Base-by-base conservation (phyloP, 371 early-diverging fungal species). In the Mycotypha africana region DNA sequence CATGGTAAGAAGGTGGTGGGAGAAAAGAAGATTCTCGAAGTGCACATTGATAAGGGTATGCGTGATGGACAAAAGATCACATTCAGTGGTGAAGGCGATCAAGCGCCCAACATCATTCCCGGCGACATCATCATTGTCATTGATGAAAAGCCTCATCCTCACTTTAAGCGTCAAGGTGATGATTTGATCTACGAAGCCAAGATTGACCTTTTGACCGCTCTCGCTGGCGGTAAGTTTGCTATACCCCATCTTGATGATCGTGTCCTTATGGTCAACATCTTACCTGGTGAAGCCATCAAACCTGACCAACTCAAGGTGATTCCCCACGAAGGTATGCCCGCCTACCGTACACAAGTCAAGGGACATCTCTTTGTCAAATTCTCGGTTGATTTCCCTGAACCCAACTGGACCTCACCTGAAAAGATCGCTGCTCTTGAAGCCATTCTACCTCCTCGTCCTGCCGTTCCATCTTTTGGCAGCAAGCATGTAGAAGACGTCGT, bases 211-310 rank as follows among this genome's bases (percentile, higher is more conserved):
- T 55, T 93, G 34, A 93, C 95, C 11, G 95, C 96, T 14, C 78
- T 97, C 48, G 88, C 93, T 38, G 97, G 97, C 52, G 96, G 96
- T 46, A 78, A 85, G 58, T 79, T 94, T 53, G 73, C 82, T 54
- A 86, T 97, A 53, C 70, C 80, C 53, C 96, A 95, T 64, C 69
- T 97, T 43, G 96, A 97, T 56, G 91, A 90, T 59, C 84, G 95
- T 41, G 62, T 86, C n/a, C 73, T 95, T 35, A 42, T 84, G 36
- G 93, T 95, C 40, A 70, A 73, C 50, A 90, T 95, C 49, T 63
- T 92, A n/a, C 93, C 94, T 22, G 95, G 95, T 39, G 94, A 96
- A 67, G 86, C 85, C 23, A 91, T 96, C 65, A 86, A 83, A 67
- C 95, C 93, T 25, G 85, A 65, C 38, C 53, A 52, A 42, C 38